A percentile compares a stretch with the other conserved stretches of the same genome.
These are phyloP conservation scores for Hemisphaericaspora lyxosophila DNA, from an alignment of 1,139 yeast genomes.

Conservation along the genomic window DNA sequence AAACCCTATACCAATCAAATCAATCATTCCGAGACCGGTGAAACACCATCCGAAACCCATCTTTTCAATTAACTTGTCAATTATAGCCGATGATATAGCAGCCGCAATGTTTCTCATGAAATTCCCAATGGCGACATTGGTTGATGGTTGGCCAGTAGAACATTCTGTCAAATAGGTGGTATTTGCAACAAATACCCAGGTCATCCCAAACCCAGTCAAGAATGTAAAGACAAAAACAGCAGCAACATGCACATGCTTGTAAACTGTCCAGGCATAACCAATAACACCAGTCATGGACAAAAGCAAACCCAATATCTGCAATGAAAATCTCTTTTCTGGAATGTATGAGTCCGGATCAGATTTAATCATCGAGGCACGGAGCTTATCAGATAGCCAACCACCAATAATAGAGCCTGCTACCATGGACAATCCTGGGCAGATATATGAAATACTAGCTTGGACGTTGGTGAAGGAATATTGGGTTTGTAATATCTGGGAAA, in stretches of 20 bases:
- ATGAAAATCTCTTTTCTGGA: slow-evolving; percentile 48
- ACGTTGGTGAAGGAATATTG: slow-evolving; percentile 38
- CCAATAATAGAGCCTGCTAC: slow-evolving; percentile 51
- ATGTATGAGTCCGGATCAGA: slow-evolving; percentile 26
- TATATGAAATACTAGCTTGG: slow-evolving; percentile 46
- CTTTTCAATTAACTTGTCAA: slow-evolving; percentile 35
- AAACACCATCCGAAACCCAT: slow-evolving; percentile 65
- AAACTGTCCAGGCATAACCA: slow-evolving; percentile 57
- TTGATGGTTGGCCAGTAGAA: slow-evolving; percentile 51
- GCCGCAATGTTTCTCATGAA: slow-evolving; percentile 57
- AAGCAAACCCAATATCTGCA: slow-evolving; percentile 48
- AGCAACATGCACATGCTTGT: slow-evolving; percentile 42
- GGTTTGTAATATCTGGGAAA: slow-evolving; percentile 38
- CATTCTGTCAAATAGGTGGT: slow-evolving; percentile 59
- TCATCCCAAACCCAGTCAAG: slow-evolving; percentile 54
- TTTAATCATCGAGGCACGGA: slow-evolving; percentile 27
- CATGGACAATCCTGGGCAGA: slow-evolving; percentile 56
- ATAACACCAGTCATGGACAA: slow-evolving; percentile 47
- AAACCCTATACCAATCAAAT: slow-evolving; percentile 31
- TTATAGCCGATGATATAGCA: slow-evolving; percentile 51
- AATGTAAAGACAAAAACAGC: slow-evolving; percentile 45
- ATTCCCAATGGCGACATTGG: slow-evolving; percentile 57
- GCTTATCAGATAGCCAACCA: slow-evolving; percentile 50
- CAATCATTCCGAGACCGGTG: slow-evolving; percentile 50
- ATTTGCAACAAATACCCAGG: slow-evolving; percentile 59